Percentiles rank a stretch among this genome's conserved stretches.
phyloP scores from a whole-genome alignment of 164 flowering plant genomes.

The Dillenia suffruticosa region DNA sequence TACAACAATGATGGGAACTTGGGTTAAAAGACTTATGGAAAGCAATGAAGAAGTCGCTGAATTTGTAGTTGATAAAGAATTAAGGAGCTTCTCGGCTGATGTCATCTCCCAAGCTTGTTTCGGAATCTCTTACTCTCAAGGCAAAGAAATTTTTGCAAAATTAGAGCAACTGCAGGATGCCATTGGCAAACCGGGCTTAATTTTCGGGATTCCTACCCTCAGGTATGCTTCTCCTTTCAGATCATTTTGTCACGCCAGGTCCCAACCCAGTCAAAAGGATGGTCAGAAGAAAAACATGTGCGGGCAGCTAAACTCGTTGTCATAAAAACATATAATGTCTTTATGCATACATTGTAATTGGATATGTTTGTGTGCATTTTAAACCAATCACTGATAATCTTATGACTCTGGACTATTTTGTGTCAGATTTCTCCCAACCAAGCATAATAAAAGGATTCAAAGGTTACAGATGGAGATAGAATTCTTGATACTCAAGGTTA shows the following conservation, averaged over 20 bases:
- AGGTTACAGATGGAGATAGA: slow-evolving; percentile 41
- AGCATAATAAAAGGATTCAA: slow-evolving; percentile 22
- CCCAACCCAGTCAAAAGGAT: no score
- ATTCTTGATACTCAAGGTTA: slow-evolving; percentile 38
- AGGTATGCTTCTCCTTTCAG: slow-evolving; percentile 18
- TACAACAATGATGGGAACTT: slow-evolving; percentile 24
- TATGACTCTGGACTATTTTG: no score
- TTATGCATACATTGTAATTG: background rate
- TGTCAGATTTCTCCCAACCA: slow-evolving; percentile 18
- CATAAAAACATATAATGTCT: background rate
- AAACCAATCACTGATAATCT: no score
- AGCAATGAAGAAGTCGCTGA: slow-evolving; percentile 28
- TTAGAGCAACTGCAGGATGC: slow-evolving; percentile 39
- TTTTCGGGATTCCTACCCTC: slow-evolving; percentile 26
- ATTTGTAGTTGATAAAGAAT: slow-evolving; percentile 37
- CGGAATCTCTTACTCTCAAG: slow-evolving; percentile 41
- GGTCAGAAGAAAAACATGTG: background rate
- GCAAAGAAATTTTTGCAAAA: slow-evolving; percentile 47
- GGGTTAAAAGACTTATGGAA: slow-evolving; percentile 31
- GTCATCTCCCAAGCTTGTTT: slow-evolving; percentile 56
- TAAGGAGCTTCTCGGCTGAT: slow-evolving; percentile 43
- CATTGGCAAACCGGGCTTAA: slow-evolving; percentile 26
- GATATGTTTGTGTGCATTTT: background rate
- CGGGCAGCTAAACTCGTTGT: background rate
- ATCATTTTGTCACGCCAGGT: no score